Conservation (phyloP, 768 basidiomycete genomes). For the Amyloporia xantha region DNA sequence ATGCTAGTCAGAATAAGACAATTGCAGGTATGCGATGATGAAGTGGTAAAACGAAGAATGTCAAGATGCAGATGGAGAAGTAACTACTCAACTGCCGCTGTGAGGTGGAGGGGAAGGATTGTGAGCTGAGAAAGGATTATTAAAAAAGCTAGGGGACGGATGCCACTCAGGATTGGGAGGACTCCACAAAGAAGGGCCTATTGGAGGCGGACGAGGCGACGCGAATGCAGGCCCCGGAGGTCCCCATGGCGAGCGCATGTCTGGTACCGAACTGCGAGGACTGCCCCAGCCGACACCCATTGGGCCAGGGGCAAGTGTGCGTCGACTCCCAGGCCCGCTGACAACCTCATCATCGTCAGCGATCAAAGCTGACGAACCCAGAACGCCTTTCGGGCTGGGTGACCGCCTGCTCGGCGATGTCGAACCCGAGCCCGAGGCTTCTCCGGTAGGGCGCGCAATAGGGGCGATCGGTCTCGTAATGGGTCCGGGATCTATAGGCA, state of each 20-base stretch:
- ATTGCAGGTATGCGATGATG: conserved; percentile 24
- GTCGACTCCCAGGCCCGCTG: conserved; percentile 38
- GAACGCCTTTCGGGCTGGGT: conserved; percentile 54
- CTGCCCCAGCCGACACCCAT: conserved; percentile 44
- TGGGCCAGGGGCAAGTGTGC: conserved; percentile 27
- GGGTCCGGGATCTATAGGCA: conserved; percentile 46
- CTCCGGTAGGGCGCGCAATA: conserved; percentile 55
- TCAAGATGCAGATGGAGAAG: conserved; percentile 18
- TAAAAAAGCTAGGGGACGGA: conserved; percentile 39
- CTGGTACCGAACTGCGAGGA: conserved; percentile 30
- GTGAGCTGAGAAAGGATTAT: conserved; percentile 40
- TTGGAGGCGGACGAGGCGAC: conserved; percentile 15
- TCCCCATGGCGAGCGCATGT: conserved; percentile 42
- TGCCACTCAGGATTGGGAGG: conserved; percentile 43
- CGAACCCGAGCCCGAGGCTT: conserved; percentile 46
- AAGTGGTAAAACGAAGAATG: conserved; percentile 12
- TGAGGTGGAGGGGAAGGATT: conserved; percentile 47
- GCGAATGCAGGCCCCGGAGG: conserved; percentile 16
- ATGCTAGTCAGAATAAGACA: conserved; percentile 22
- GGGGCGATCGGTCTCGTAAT: conserved; percentile 58
- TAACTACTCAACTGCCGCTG: conserved; percentile 21
- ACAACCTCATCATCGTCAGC: conserved; percentile 81
- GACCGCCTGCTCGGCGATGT: conserved; percentile 50
- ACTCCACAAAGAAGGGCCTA: conserved; percentile 24
- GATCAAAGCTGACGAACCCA: conserved; percentile 73